Evolutionary conservation across 495 filamentous ascomycete species (phyloP).

Genomic region (Tuber brumale): DNA sequence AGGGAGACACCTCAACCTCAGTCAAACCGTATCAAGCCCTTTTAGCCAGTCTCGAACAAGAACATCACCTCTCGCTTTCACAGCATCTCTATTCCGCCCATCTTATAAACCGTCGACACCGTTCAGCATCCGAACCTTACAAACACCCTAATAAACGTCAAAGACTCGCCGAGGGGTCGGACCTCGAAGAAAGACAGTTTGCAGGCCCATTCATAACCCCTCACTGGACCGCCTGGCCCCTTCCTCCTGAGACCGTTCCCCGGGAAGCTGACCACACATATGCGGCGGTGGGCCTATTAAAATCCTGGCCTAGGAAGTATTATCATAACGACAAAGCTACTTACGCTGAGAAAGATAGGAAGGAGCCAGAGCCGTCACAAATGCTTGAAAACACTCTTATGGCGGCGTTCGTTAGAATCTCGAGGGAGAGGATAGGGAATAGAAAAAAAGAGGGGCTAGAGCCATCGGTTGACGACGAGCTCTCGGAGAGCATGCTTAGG

Average conservation of each 20-base stretch:
- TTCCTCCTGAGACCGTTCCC: constrained; percentile 22
- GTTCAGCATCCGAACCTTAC: neutral
- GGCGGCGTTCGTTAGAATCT: constrained; percentile 15
- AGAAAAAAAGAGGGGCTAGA: constrained; percentile 4
- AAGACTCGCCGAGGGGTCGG: neutral
- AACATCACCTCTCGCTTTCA: constrained; percentile 22
- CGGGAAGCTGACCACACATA: constrained; percentile 17
- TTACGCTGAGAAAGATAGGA: constrained; percentile 1
- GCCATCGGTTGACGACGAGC: constrained; percentile 20
- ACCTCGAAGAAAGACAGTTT: neutral
- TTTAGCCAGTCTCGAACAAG: constrained; percentile 17
- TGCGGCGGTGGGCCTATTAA: constrained; percentile 7
- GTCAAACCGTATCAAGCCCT: constrained; percentile 14
- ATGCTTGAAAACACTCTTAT: constrained; percentile 24
- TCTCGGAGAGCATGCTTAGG: constrained; percentile 17
- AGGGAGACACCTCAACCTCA: constrained; percentile 15
- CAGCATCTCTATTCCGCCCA: constrained; percentile 29
- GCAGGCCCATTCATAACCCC: constrained; percentile 21
- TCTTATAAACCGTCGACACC: constrained; percentile 12
- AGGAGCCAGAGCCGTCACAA: constrained; percentile 9
- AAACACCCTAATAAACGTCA: constrained; percentile 9
- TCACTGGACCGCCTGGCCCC: constrained; percentile 29
- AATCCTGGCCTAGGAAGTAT: constrained; percentile 4
- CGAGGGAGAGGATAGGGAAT: constrained; percentile 12
- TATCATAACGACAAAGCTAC: constrained; percentile 11